Conservation (phyloP, 2,329 filamentous ascomycete species). For the Cercospora janseana region DNA sequence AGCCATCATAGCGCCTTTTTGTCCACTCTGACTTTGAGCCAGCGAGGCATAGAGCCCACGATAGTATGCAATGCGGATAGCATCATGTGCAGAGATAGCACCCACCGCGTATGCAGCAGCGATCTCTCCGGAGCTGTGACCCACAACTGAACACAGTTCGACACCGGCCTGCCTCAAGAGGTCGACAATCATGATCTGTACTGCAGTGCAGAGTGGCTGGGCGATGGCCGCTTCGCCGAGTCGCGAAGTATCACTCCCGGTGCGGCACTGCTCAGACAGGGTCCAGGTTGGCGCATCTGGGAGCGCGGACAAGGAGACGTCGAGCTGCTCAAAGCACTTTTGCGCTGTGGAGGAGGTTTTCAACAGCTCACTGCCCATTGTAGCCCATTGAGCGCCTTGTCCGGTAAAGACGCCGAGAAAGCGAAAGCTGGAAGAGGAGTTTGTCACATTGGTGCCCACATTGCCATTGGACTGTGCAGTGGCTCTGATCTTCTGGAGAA, state of each 20-base stretch:
- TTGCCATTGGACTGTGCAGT: not conserved
- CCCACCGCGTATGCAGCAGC: constrained; percentile 36
- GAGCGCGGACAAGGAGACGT: constrained; percentile 4
- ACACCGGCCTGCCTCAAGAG: constrained; percentile 35
- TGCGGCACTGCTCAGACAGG: constrained; percentile 23
- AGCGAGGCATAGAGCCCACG: constrained; percentile 25
- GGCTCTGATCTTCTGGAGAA: constrained; percentile 4
- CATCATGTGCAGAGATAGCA: constrained; percentile 18
- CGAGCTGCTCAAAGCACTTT: constrained; percentile 10
- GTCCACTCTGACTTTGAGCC: constrained; percentile 7
- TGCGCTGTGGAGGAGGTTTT: constrained; percentile 3
- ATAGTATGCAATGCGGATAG: constrained; percentile 29
- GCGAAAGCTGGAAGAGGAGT: not conserved
- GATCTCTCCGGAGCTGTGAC: constrained; percentile 38
- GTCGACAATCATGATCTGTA: constrained; percentile 54
- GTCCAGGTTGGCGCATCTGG: constrained; percentile 11
- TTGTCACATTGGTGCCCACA: not conserved
- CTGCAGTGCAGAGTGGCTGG: constrained; percentile 55
- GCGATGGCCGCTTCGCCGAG: constrained; percentile 39
- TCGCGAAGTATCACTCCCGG: constrained; percentile 6
- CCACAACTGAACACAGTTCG: constrained; percentile 29
- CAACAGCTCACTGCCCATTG: constrained; percentile 20
- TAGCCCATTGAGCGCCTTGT: constrained; percentile 22
- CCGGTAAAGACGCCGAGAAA: constrained; percentile 21
- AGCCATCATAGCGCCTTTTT: constrained; percentile 22